A percentile compares a stretch with the other conserved stretches of the same genome.
These are phyloP conservation scores for Castanospermum australe DNA, from an alignment of 306 rosid genomes.

Conservation along the genomic window DNA sequence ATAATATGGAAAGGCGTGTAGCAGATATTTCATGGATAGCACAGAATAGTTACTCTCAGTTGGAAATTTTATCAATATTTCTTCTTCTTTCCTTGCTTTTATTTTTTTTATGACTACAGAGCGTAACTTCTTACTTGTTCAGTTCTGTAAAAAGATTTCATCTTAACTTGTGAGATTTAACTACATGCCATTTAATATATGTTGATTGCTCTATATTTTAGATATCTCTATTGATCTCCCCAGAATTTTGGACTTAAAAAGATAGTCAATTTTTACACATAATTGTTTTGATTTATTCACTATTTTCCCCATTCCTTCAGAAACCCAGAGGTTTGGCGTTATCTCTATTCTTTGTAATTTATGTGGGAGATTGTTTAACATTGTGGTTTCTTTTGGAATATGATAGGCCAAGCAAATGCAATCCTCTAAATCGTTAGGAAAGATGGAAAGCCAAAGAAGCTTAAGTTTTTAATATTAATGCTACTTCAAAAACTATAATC, in stretches of 20 bases:
- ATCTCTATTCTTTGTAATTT: not conserved
- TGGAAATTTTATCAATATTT: not conserved
- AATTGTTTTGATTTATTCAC: not conserved
- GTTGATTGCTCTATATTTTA: not conserved
- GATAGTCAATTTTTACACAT: not conserved
- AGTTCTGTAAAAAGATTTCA: not conserved
- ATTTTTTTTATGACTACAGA: not conserved
- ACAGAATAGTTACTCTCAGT: not conserved
- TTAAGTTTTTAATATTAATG: not conserved
- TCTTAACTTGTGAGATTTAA: not conserved
- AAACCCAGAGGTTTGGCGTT: not conserved
- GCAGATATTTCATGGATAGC: not conserved
- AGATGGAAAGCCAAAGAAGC: not conserved
- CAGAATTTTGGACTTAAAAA: not conserved
- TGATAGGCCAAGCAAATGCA: not conserved
- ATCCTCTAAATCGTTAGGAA: not conserved
- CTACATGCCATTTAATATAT: not conserved
- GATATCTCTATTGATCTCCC: not conserved
- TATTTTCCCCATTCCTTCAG: not conserved
- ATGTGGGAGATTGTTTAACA: not conserved
- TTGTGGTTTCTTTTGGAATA: conserved; percentile 10
- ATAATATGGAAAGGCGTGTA: not conserved
- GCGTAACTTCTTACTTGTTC: not conserved
- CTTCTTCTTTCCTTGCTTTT: not conserved
- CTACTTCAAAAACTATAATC: not conserved